Base-by-base conservation (phyloP, 352 stramenopile genomes). In the Phytopythium aichiense region DNA sequence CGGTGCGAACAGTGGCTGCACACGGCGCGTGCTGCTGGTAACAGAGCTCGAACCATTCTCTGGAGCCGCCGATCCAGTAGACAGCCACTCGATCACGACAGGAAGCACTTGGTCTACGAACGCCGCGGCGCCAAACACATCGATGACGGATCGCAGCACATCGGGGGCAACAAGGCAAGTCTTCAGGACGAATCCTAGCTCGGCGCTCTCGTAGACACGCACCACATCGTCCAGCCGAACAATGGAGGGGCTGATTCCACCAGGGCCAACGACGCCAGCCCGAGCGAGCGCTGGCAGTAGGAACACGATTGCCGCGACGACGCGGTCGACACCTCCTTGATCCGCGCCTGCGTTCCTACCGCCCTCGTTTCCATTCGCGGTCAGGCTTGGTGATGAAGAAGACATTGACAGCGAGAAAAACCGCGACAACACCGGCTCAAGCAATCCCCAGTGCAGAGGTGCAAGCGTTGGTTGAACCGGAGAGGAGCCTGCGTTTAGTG, bases 81-180 rank as follows among this genome's bases (percentile, higher is more conserved):
- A 68, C 4, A 91, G 56, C 85, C 85, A 94, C 46, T 92, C 85
- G 2, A 89, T 37, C 1, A 94, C 49, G 4, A 89, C 69, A 7
- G 83, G 85, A 8, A 92, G 46, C 58, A 92, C 79, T 48, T 67
- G 72, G 40, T 79, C 65, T 6, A 92, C 58, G 8, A 92, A 68
- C 18, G 63, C 66, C 30, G 64, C 43, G 3, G 61, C 63, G 33
- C 85, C 83, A 62, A 92, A 91, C 28, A 65, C 65, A 38, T 69
- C 64, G 42, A 84, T 52, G 22, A 89, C 35, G 7, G 65, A 64
- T 30, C 76, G 61, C 45, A 94, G 46, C 0, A 88, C 77, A 5
- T 79, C 76, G 2, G 85, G 83, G 1, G 79, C 67, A 0, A 64
- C 63, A 7, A 94, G 57, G 25, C 69, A 88, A 7, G 81, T 61